Base-by-base conservation (phyloP, 164 flowering plant species). In the Liquidambar formosana region DNA sequence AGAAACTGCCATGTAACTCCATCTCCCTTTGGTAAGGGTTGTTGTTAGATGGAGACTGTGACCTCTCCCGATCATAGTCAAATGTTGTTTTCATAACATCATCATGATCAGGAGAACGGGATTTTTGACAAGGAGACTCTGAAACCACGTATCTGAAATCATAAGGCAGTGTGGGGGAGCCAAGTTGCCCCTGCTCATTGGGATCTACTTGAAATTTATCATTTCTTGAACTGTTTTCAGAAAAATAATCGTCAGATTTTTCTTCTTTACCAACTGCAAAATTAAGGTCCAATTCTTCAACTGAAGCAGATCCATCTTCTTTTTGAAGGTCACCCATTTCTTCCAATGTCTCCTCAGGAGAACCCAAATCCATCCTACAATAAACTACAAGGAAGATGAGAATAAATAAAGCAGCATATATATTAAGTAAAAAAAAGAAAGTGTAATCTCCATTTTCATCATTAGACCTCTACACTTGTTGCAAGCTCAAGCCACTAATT, bases 281-380 rank as follows among this genome's bases (percentile, higher is more conserved):
- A 61, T 76, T 68, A 62, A 70, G 76, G 61, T 81, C 75, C 58
- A 78, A 63, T 43, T 61, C 68, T 65, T 53, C 63, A 18, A 15
- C 64, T 16, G 51, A 12, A 72, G 58, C 38, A 61, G 73, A 46
- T 5, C 47, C 70, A 22, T 71, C 65, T 26, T 63, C 65, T 28
- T 65, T 63, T 0, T 49, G 26, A 44, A 62, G 52, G 57, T 69
- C 67, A 67, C 28, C 46, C 3, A 51, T 75, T 15, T 38, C 68
- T 21, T 69, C 71, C 21, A 73, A 56, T 44, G 21, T 58, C 15
- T 43, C 22, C 56, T 70, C 75, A 23, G 65, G 48, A 62, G 77
- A 80, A 60, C 27, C 71, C 72, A 73, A 33, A 63, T 73, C 71
- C 81, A 73, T 73, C 69, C 79, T 78, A 67, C 62, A 45, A 51